Evolutionary conservation across 1,139 yeast species (phyloP), one percentile per base, ranked within the genome.

Genomic region (Candida albicans): DNA sequence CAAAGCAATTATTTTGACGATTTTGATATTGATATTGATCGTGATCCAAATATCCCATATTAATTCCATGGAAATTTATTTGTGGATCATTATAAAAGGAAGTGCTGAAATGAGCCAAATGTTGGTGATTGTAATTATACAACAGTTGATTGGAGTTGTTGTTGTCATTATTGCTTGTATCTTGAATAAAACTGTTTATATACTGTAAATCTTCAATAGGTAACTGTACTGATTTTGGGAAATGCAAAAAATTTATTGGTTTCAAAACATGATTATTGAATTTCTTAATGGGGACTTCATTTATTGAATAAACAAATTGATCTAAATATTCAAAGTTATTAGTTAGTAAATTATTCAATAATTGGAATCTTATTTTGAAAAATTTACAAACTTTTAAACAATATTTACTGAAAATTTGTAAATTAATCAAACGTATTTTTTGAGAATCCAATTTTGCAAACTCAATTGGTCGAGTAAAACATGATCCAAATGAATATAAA

Each of bases 401-500:
- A 42, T 63, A 64, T 6, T 47, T 35, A 31, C 53, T 52, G 28
- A 59, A 49, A 6, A 34, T 32, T n/a, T 40, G 26, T 15, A 49
- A 37, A 9, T 30, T 18, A 4, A n/a, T 18, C 22, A 4, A 26
- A 5, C 5, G 28, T 27, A 9, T 30, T 34, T 14, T 12, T 18
- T n/a, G 18, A 37, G 28, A 28, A 15, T 27, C 35, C 52, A 49
- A 14, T 37, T 26, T 3, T 53, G 56, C n/a, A 45, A 44, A 36
- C 43, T 40, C 46, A 54, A 57, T 8, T 61, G 42, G 2, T 53
- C 35, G 6, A 60, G 37, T 3, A 28, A 12, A 12, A 58, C 58
- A 3, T 66, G 68, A 24, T 3, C 52, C 47, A 41, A 65, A 65
- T 18, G 57, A 55, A 11, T 62, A 59, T 15, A 64, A 46, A 35